A percentile compares a stretch with the other conserved stretches of the same genome.
Conservation (phyloP, 2,329 filamentous ascomycete genomes). For the Diaporthe humulicola region DNA sequence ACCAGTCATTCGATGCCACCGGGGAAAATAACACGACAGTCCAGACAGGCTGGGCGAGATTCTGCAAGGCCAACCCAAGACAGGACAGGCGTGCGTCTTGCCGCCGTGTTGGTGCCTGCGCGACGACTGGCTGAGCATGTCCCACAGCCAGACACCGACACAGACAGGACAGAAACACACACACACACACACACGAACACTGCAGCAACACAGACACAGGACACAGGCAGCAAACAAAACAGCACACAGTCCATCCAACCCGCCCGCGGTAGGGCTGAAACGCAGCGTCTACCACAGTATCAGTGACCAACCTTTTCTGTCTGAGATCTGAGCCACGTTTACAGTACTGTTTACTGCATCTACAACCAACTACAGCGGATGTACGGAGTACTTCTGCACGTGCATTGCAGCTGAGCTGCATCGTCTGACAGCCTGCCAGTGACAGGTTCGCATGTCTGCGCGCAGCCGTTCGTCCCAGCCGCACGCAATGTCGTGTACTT, state of each 20-base stretch:
- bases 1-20: background rate
- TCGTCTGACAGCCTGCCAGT: background rate
- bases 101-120: background rate
- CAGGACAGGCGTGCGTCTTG: slow-evolving; percentile 7
- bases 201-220: background rate
- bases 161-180: background rate
- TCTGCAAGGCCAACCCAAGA: background rate
- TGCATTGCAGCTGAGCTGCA: slow-evolving; percentile 15
- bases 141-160: background rate
- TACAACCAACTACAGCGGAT: background rate
- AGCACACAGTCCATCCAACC: background rate
- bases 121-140: slow-evolving; percentile 16
- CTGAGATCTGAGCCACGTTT: background rate
- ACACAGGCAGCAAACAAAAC: background rate
- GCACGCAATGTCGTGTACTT: background rate
- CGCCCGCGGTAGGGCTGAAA: slow-evolving; percentile 1
- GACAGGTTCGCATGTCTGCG: slow-evolving; percentile 17
- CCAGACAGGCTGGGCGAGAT: background rate
- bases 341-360: no score
- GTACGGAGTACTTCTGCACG: background rate
- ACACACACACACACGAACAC: background rate
- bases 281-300: slow-evolving; percentile 1
- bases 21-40: background rate
- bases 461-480: slow-evolving; percentile 16
- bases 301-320: background rate